A percentile compares a stretch with the other conserved stretches of the same genome.
Evolutionary conservation across 805 yeast species (phyloP).

Genomic region (Candida nonsorbophila): DNA sequence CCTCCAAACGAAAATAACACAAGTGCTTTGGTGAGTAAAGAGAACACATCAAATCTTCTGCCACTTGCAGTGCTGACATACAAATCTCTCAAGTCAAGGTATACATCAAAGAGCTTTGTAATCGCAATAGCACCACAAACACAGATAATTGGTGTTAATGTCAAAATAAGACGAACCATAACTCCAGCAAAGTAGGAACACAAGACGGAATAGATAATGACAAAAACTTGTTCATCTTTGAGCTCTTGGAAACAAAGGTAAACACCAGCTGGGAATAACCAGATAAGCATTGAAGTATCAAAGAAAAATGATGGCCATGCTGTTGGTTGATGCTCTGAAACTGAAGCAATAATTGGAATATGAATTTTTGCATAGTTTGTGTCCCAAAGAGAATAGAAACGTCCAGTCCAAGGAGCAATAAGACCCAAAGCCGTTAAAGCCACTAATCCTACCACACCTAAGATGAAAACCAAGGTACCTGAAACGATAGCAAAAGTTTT

Average conservation of each 20-base stretch:
- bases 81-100: constrained; percentile 55
- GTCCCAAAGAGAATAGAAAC: constrained; percentile 98
- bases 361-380: constrained; percentile 96
- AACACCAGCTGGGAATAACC: constrained; percentile 98
- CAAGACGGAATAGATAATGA: constrained; percentile 86
- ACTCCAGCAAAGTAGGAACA: constrained; percentile 98
- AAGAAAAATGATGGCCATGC: constrained; percentile 99
- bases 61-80: constrained; percentile 4
- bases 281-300: constrained; percentile 85
- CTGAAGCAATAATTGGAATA: constrained; percentile 97
- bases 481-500: constrained; percentile 60
- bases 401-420: constrained; percentile 99
- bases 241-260: constrained; percentile 86
- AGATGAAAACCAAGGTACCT: constrained; percentile 44
- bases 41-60: constrained; percentile 10
- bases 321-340: constrained; percentile 99
- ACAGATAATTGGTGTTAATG: constrained; percentile 94
- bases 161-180: constrained; percentile 96
- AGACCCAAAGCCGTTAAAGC: constrained; percentile 83
- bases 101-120: constrained; percentile 78
- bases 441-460: constrained; percentile 70
- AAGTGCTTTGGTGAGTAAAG: constrained; percentile 45
- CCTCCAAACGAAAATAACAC: constrained; percentile 66
- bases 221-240: constrained; percentile 86
- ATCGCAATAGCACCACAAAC: constrained; percentile 87